Evolutionary conservation across 495 filamentous ascomycete genomes (phyloP).

Genomic region (Penicillium cataractarum): DNA sequence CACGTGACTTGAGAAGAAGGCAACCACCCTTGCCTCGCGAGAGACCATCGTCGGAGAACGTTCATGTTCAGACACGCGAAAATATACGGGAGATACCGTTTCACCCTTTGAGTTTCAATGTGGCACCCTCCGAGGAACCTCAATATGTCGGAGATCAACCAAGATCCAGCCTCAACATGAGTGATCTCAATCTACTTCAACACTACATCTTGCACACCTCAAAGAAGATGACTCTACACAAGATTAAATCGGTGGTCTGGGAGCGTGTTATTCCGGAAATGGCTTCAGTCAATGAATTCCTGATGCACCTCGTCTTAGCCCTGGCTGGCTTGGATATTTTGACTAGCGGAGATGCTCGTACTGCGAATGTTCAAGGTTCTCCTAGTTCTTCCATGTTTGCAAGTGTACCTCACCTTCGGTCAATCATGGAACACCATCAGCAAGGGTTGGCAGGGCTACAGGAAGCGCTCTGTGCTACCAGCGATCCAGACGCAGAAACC

Average conservation of each 20-base stretch:
- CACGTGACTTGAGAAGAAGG: conserved; percentile 12
- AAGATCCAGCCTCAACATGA: conserved; percentile 22
- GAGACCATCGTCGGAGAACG: background rate
- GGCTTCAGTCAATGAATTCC: conserved; percentile 13
- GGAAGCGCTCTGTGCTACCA: conserved; percentile 15
- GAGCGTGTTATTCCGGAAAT: conserved; percentile 26
- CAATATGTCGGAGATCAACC: background rate
- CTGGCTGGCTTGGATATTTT: conserved; percentile 29
- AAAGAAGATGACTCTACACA: conserved; percentile 21
- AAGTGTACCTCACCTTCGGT: conserved; percentile 7
- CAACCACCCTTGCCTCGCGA: background rate
- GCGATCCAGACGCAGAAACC: conserved; percentile 15
- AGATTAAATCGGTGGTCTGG: conserved; percentile 23
- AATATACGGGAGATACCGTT: background rate
- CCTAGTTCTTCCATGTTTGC: background rate
- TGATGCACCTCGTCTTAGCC: conserved; percentile 28
- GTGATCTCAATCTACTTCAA: conserved; percentile 25
- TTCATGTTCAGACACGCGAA: background rate
- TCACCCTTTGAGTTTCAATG: conserved; percentile 17
- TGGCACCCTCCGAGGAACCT: background rate
- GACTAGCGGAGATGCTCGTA: background rate
- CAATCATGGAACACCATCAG: conserved; percentile 32
- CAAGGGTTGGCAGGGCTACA: conserved; percentile 27
- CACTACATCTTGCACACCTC: conserved; percentile 31
- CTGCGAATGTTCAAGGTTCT: background rate